Evolutionary conservation across 75 land plant genomes (phyloP), one percentile per base, ranked within the genome.

Genomic region (Selaginella moellendorffii): DNA sequence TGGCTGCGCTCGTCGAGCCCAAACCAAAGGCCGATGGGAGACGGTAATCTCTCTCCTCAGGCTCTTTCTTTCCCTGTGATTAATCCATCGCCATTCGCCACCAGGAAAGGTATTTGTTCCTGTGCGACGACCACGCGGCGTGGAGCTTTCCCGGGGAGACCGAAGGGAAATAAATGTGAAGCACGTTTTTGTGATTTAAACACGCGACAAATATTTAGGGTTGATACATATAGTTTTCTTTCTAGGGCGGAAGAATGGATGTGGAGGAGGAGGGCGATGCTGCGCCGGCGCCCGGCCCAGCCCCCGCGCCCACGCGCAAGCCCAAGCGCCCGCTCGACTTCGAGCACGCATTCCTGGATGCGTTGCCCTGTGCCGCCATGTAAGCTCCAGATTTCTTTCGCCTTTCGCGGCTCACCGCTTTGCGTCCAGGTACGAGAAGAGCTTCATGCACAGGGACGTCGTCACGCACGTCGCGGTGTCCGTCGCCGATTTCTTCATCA

Each of bases 381-480:
- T 93, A 69, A 63, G 78, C 67, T n/a, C 27, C 9, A 24, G 5
- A 19, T 8, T 56, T 9, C 59, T 21, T 78, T 5, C 19, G n/a
- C 24, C 27, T 67, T 26, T 20, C 53, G 18, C 25, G 20, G 20
- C 21, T n/a, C 21, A 19, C 23, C 19, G 56, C 28, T 21, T 2
- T 69, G 27, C 29, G 29, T 70, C 52, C 72, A 95, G 99, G 99
- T 95, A 95, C 59, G 99, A 95, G 81, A 95, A 95, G 73, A 95
- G 99, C 56, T 95, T 84, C 54, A 95, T 95, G 99, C 99, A 95
- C 56, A 79, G 99, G 20, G 99, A 95, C 67, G 90, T 95, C 31
- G 97, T 95, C 10, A 89, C 88, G 2, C 99, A 95, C 67, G 85
- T 95, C 23, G 97, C 88, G 2, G 88, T 86, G 0, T 95, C 99